Conservation (phyloP, 2,329 filamentous ascomycete species). For the Truncatella angustata region DNA sequence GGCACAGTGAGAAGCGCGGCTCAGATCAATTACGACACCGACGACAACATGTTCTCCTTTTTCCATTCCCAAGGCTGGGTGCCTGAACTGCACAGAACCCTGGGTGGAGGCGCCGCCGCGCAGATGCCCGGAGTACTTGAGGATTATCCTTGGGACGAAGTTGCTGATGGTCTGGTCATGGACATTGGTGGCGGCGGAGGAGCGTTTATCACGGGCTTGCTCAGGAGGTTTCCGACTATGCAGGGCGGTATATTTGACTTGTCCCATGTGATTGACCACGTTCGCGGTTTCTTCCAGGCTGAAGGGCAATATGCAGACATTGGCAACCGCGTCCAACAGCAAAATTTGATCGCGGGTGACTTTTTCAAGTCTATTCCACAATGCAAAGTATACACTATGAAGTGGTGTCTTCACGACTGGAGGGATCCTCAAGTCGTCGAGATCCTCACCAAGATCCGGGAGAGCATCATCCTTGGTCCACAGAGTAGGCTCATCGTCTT, state of each 20-base stretch:
- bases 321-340: constrained; percentile 20
- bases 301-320: constrained; percentile 33
- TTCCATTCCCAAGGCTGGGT: constrained; percentile 33
- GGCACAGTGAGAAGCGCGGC: constrained; percentile 27
- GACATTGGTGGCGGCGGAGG: constrained; percentile 41
- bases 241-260: constrained; percentile 34
- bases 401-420: constrained; percentile 44
- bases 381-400: constrained; percentile 30
- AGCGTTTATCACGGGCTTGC: constrained; percentile 31
- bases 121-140: constrained; percentile 36
- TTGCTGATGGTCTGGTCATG: constrained; percentile 29
- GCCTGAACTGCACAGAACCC: constrained; percentile 31
- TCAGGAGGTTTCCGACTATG: constrained; percentile 29
- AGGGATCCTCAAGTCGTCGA: constrained; percentile 26
- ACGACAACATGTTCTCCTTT: constrained; percentile 38
- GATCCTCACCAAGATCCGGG: constrained; percentile 28
- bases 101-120: constrained; percentile 35
- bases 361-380: constrained; percentile 34
- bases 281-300: constrained; percentile 21
- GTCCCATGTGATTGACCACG: constrained; percentile 31
- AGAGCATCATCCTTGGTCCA: constrained; percentile 23
- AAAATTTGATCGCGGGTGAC: constrained; percentile 33
- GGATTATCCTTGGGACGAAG: constrained; percentile 40
- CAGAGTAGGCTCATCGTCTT: constrained; percentile 33
- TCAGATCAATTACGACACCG: constrained; percentile 39